Conservation (phyloP, 2,329 filamentous ascomycete species). For the Fusarium sp. region DNA sequence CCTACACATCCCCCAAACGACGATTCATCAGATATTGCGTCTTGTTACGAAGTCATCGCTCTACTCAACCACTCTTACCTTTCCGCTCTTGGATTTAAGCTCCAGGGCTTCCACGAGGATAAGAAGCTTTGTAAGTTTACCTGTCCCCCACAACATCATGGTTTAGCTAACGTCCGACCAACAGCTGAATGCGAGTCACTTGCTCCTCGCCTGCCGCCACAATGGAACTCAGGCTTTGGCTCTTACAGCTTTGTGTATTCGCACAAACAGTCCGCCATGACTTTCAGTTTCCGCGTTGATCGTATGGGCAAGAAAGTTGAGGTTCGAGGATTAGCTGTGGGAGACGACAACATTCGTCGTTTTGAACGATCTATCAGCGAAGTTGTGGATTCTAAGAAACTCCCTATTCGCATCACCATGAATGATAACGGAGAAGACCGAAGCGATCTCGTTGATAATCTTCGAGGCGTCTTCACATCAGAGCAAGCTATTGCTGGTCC, state of each 20-base stretch:
- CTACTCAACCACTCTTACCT: conserved; percentile 88
- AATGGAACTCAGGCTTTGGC: conserved; percentile 81
- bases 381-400: conserved; percentile 70
- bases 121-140: conserved; percentile 70
- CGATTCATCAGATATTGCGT: conserved; percentile 71
- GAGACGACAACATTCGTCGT: conserved; percentile 82
- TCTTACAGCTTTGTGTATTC: conserved; percentile 87
- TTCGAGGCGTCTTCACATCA: conserved; percentile 78
- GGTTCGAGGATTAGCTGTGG: conserved; percentile 80
- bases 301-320: conserved; percentile 87
- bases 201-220: conserved; percentile 72
- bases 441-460: conserved; percentile 58
- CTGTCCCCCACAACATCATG: not conserved
- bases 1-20: conserved; percentile 65
- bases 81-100: conserved; percentile 79
- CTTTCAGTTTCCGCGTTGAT: conserved; percentile 84
- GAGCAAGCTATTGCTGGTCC: conserved; percentile 68
- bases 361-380: conserved; percentile 79
- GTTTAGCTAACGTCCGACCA: conserved; percentile 17
- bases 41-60: conserved; percentile 83
- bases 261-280: conserved; percentile 85
- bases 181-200: conserved; percentile 62
- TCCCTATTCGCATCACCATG: conserved; percentile 67
- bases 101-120: conserved; percentile 87
- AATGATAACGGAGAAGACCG: conserved; percentile 61